Evolutionary conservation across 768 basidiomycete species (phyloP), one percentile per base, ranked within the genome.

Genomic region (Xerocomus potaroensis): DNA sequence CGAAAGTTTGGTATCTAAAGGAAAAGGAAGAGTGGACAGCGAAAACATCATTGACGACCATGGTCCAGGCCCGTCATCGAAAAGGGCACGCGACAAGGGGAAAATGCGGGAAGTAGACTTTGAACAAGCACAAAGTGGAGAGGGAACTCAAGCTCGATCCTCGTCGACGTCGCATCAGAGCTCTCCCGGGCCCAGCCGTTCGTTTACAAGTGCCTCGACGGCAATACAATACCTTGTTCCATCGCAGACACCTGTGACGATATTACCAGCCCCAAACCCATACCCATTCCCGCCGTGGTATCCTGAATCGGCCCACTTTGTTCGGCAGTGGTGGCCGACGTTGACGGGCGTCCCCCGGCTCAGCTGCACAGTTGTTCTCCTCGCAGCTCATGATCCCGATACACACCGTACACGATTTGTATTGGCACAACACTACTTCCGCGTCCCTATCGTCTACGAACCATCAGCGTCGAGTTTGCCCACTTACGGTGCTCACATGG

Each of bases 311-410:
- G 84, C 83, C 1, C 84, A 87, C 64, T 87, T 87, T 49, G 84
- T 87, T 5, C 78, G 85, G 10, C 85, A 87, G 50, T 87, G 85
- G 85, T 87, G 85, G 85, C 85, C 85, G 2, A 79, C 77, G 3
- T 64, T 87, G 3, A 73, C 79, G 0, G 70, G 73, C 1, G 76
- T 86, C 11, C 85, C 81, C 2, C 72, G 79, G 21, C 73, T 85
- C 8, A 85, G 83, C 63, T 86, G 83, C 55, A 84, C 84, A 0
- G 84, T 87, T 18, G 76, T 86, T 18, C 72, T 87, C 1, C 75
- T 86, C 4, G 79, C 82, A 0, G 71, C 75, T 10, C 82, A 84
- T 48, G 78, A 85, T 52, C 74, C 70, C n/a, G 65, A 70, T 8
- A 80, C 79, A 14, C 80, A 82, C 48, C 70, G 72, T 3, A 81